phyloP scores from a whole-genome alignment of 2,329 filamentous ascomycete genomes.

The Fusarium sambucinum region DNA sequence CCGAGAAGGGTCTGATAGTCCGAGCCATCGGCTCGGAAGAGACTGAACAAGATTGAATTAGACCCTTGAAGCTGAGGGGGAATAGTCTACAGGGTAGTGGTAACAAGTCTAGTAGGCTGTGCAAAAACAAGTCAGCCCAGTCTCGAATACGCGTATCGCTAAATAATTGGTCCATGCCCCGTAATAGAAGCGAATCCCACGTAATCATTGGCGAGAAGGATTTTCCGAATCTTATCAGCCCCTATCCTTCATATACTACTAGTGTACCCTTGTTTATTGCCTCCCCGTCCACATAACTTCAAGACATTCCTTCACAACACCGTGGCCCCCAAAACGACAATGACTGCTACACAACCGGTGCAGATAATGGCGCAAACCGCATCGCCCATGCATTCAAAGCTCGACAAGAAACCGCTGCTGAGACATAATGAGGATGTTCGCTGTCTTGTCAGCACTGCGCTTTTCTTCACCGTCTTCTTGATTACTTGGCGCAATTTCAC shows the following conservation, averaged over 20 bases:
- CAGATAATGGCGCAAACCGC: neutral
- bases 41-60: too few species aligned
- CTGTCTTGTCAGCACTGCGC: conserved; percentile 14
- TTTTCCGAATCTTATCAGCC: conserved; percentile 7
- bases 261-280: neutral
- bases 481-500: conserved; percentile 23
- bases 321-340: conserved; percentile 7
- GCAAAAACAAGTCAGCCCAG: neutral
- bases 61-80: neutral
- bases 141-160: neutral
- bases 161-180: neutral
- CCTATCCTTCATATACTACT: conserved; percentile 6
- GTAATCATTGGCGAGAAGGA: conserved; percentile 9
- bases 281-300: neutral
- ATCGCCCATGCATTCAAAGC: conserved; percentile 2
- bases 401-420: neutral
- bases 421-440: conserved; percentile 22
- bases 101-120: neutral
- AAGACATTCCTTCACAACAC: neutral
- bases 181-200: conserved; percentile 3
- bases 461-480: conserved; percentile 26
- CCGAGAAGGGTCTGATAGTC: neutral
- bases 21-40: neutral
- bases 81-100: neutral
- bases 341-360: neutral